A percentile compares a stretch with the other conserved stretches of the same genome.
phyloP scores from a whole-genome alignment of 192 early-diverging fungal genomes.

The Globomyces pollinis-pini region DNA sequence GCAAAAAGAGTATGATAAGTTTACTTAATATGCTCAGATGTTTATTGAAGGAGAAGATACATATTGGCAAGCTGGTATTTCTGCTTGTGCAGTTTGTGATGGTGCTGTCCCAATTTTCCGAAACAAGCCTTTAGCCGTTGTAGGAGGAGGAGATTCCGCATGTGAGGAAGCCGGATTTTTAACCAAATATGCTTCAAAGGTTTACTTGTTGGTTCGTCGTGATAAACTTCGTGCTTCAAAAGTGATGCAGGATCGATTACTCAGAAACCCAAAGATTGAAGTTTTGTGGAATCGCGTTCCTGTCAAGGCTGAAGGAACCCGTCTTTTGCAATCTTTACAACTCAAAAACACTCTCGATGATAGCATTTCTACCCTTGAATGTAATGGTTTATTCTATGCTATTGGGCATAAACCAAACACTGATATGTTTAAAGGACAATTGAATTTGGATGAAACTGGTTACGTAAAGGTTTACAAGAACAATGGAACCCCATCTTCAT shows the following conservation, averaged over 20 bases:
- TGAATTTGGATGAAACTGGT: constrained; percentile 77
- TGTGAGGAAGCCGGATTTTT: constrained; percentile 92
- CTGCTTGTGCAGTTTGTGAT: constrained; percentile 98
- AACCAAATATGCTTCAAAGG: constrained; percentile 93
- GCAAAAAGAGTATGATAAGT: constrained; percentile 84
- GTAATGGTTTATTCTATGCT: constrained; percentile 95
- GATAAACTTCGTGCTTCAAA: constrained; percentile 94
- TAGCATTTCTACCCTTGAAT: constrained; percentile 55
- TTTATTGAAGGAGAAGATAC: constrained; percentile 80
- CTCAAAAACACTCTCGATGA: constrained; percentile 71
- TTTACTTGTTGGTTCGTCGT: constrained; percentile 88
- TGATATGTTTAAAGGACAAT: constrained; percentile 35
- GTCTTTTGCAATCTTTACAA: constrained; percentile 63
- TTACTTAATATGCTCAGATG: no score
- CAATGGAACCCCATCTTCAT: constrained; percentile 55
- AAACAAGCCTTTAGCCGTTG: constrained; percentile 88
- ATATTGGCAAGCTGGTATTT: constrained; percentile 99
- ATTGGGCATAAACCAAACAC: constrained; percentile 92
- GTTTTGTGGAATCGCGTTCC: constrained; percentile 86
- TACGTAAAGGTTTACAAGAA: constrained; percentile 75
- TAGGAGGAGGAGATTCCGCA: constrained; percentile 69
- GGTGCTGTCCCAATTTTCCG: constrained; percentile 96
- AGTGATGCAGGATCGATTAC: constrained; percentile 88
- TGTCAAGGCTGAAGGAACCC: constrained; percentile 78
- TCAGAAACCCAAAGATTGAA: constrained; percentile 83